These are phyloP conservation scores for Cadophora malorum DNA, from an alignment of 2,329 filamentous ascomycete genomes.

Conservation along the genomic window DNA sequence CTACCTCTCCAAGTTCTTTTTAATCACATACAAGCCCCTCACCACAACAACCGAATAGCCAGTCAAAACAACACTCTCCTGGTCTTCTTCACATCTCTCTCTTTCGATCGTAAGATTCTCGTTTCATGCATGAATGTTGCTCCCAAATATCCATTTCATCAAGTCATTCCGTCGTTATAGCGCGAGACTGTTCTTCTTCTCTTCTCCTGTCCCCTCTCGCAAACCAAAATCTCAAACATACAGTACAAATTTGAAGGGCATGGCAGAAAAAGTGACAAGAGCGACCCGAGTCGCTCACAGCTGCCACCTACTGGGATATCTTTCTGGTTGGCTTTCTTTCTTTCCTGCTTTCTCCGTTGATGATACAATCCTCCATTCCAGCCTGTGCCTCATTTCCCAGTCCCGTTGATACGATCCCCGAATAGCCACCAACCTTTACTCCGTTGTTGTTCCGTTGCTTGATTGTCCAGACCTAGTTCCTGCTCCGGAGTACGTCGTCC, in stretches of 20 bases:
- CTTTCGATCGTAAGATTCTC: not conserved
- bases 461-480: not conserved
- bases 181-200: not conserved
- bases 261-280: conserved; percentile 14
- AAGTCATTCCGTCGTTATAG: conserved; percentile 22
- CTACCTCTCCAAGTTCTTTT: conserved; percentile 6
- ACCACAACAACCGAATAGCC: not conserved
- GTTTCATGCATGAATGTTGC: conserved; percentile 2
- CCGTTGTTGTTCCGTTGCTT: not conserved
- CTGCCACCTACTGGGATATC: conserved; percentile 6
- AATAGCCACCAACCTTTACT: not conserved
- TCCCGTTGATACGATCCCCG: not conserved
- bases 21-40: conserved; percentile 3
- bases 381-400: not conserved
- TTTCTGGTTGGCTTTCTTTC: not conserved
- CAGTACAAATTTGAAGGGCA: not conserved
- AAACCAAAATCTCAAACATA: conserved; percentile 12
- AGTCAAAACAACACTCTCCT: not conserved
- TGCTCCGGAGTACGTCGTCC: conserved; percentile 41
- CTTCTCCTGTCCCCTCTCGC: not conserved
- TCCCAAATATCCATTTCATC: conserved; percentile 12
- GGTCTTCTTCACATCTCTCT: not conserved
- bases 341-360: conserved; percentile 17
- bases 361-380: conserved; percentile 19
- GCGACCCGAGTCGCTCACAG: not conserved